Percentiles rank a stretch among this genome's conserved stretches.
Evolutionary conservation across 2,329 filamentous ascomycete genomes (phyloP).

Genomic region (Coniochaeta sp.): DNA sequence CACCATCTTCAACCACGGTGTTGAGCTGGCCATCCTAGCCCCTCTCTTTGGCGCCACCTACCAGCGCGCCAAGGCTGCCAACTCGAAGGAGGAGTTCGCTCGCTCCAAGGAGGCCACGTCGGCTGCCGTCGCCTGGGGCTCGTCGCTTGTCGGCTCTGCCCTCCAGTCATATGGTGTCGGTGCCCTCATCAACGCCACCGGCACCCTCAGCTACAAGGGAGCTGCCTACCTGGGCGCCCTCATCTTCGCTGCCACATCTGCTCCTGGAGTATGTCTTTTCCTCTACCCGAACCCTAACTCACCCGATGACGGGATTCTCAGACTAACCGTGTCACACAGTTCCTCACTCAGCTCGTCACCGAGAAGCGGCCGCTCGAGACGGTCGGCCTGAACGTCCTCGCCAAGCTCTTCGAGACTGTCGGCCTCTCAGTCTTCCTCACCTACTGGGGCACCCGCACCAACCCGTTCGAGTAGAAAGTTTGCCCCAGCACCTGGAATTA

Average conservation of each 20-base stretch:
- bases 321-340: slow-evolving; percentile 39
- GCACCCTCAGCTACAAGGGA: slow-evolving; percentile 93
- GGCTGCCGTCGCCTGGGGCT: slow-evolving; percentile 84
- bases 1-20: slow-evolving; percentile 89
- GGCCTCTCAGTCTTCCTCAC: slow-evolving; percentile 88
- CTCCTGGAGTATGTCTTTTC: slow-evolving; percentile 65
- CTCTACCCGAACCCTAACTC: neutral
- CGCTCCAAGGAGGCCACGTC: slow-evolving; percentile 86
- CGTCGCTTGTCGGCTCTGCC: slow-evolving; percentile 79
- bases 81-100: slow-evolving; percentile 95
- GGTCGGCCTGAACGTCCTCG: slow-evolving; percentile 74
- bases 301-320: neutral
- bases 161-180: slow-evolving; percentile 86
- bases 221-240: slow-evolving; percentile 86
- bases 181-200: slow-evolving; percentile 88
- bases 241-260: slow-evolving; percentile 86
- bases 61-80: slow-evolving; percentile 81
- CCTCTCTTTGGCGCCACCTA: slow-evolving; percentile 94
- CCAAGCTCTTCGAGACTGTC: slow-evolving; percentile 86
- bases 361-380: slow-evolving; percentile 92
- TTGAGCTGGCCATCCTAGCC: slow-evolving; percentile 78
- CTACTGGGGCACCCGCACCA: slow-evolving; percentile 95
- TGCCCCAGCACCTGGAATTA: neutral
- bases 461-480: slow-evolving; percentile 69
- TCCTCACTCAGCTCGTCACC: slow-evolving; percentile 77